Evolutionary conservation across 2,329 filamentous ascomycete species (phyloP).

Genomic region (Penicillium sp.): DNA sequence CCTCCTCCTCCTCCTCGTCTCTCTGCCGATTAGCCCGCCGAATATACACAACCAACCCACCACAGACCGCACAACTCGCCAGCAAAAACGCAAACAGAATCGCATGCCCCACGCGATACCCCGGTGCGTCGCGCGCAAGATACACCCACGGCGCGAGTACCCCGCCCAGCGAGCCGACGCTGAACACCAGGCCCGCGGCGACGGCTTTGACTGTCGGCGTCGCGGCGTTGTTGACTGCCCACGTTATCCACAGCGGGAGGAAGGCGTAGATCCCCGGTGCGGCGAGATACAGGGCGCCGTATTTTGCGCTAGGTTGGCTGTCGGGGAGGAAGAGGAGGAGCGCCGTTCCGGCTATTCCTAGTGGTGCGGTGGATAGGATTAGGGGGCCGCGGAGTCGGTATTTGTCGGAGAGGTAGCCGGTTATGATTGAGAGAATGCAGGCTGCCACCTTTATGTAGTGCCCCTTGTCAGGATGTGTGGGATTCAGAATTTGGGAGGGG

Average conservation of each 20-base stretch:
- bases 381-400: constrained; percentile 7
- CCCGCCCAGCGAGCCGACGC: constrained; percentile 3
- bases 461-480: not conserved
- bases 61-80: not conserved
- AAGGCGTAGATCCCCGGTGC: constrained; percentile 8
- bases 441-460: not conserved
- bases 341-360: constrained; percentile 3
- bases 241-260: constrained; percentile 10
- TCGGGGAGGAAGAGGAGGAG: constrained; percentile 10
- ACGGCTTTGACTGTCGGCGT: constrained; percentile 5
- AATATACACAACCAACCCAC: not conserved
- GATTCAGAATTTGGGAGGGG: too few relatives aligned
- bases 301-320: constrained; percentile 9
- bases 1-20: not conserved
- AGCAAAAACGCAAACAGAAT: constrained; percentile 15
- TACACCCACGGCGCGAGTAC: constrained; percentile 18
- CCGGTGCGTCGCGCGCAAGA: constrained; percentile 9
- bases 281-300: constrained; percentile 12
- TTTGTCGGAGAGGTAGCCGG: constrained; percentile 14
- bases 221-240: constrained; percentile 12
- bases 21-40: constrained; percentile 6
- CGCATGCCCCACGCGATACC: constrained; percentile 12
- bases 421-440: constrained; percentile 7
- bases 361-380: not conserved
- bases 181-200: constrained; percentile 4